phyloP scores from a whole-genome alignment of 352 stramenopile genomes.

The Phytopythium kandeliae region DNA sequence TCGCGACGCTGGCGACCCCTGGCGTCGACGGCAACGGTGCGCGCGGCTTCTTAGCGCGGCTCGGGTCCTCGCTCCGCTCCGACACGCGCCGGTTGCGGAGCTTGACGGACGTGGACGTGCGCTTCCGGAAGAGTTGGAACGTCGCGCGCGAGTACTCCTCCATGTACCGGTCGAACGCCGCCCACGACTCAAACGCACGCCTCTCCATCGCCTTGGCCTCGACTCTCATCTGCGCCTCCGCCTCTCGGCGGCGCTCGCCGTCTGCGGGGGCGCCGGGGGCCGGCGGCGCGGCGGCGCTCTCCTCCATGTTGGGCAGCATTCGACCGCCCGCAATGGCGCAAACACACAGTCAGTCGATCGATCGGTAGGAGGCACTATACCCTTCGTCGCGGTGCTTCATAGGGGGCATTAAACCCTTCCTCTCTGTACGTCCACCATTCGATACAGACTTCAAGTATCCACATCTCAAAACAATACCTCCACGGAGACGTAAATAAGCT shows the following conservation, averaged over 20 bases:
- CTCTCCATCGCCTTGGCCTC: conserved; percentile 7
- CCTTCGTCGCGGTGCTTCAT: no score
- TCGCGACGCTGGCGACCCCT: background rate
- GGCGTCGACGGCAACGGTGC: background rate
- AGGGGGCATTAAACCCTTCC: no score
- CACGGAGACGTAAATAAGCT: background rate
- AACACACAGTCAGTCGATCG: background rate
- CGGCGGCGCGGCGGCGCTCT: no score
- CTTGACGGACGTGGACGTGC: conserved; percentile 30
- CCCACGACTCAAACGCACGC: conserved; percentile 25
- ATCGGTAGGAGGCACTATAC: no score
- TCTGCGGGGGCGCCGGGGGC: no score
- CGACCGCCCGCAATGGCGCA: background rate
- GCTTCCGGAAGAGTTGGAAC: conserved; percentile 33
- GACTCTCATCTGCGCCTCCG: background rate
- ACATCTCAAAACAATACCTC: background rate
- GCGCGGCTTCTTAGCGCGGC: background rate
- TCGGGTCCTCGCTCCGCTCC: conserved; percentile 5
- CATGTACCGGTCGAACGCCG: conserved; percentile 24
- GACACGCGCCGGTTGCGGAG: conserved; percentile 22
- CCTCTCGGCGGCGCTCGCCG: no score
- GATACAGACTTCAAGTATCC: no score
- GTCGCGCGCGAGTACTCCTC: conserved; percentile 18
- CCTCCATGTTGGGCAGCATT: background rate
- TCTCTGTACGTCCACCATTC: no score